Conservation (phyloP, 164 flowering plant species). For the Nymphaea colorata region DNA sequence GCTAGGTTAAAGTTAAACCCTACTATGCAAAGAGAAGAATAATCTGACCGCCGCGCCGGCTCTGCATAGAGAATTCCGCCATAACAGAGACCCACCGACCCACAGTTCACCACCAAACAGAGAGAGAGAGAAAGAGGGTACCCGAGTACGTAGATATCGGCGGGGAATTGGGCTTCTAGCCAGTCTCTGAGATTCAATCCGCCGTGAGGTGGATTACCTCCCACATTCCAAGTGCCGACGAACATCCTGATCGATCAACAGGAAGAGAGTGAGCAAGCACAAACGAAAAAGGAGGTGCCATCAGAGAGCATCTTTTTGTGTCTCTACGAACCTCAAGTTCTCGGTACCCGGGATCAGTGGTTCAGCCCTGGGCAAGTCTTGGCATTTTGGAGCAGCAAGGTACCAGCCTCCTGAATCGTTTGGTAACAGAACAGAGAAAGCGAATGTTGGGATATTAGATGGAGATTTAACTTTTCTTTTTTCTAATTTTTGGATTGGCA, state of each 20-base stretch:
- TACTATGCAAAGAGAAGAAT: not conserved
- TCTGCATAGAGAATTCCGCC: not conserved
- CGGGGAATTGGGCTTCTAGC: constrained; percentile 38
- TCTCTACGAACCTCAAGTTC: not conserved
- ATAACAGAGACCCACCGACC: not conserved
- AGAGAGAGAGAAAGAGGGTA: constrained; percentile 8
- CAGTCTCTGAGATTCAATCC: constrained; percentile 49
- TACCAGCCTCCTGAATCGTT: not conserved
- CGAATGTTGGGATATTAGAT: not conserved
- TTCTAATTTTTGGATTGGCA: too few relatives aligned
- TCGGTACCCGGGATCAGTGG: not conserved
- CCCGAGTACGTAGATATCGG: constrained; percentile 86
- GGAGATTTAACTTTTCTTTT: too few relatives aligned
- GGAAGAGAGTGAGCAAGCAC: not conserved
- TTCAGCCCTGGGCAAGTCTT: not conserved
- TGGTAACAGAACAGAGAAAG: not conserved
- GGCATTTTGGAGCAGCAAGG: not conserved
- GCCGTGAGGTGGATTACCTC: constrained; percentile 61
- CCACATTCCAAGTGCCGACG: constrained; percentile 94
- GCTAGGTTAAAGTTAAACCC: not conserved
- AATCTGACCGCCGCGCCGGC: not conserved
- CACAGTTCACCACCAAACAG: not conserved
- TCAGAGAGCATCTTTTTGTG: not conserved
- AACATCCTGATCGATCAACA: constrained; percentile 38
- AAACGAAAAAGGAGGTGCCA: not conserved